These are phyloP conservation scores for Fistulinella cinereoalba DNA, from an alignment of 1,284 basidiomycete genomes.

Conservation along the genomic window DNA sequence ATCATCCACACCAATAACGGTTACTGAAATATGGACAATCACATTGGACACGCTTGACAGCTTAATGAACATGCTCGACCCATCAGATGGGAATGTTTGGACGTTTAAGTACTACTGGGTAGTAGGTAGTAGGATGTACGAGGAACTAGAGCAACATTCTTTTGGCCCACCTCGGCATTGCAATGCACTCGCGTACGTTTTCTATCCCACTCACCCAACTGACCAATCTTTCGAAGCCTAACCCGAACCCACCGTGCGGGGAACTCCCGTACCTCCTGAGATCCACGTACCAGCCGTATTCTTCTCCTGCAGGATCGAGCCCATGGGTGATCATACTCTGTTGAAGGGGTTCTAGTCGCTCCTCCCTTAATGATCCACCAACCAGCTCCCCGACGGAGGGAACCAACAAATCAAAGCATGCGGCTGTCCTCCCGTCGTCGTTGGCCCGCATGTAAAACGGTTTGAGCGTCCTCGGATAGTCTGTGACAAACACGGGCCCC, in stretches of 20 bases:
- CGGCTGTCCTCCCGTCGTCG: conserved; percentile 58
- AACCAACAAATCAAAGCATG: conserved; percentile 93
- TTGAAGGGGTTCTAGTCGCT: conserved; percentile 60
- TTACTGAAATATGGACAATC: conserved; percentile 3
- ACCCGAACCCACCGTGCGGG: conserved; percentile 89
- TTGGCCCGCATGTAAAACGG: conserved; percentile 95
- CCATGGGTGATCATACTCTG: conserved; percentile 51
- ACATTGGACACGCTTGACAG: neutral
- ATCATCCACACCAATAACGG: neutral
- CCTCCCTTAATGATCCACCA: conserved; percentile 90
- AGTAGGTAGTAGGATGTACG: neutral
- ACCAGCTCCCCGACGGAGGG: conserved; percentile 88
- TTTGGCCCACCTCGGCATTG: conserved; percentile 88
- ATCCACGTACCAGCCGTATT: conserved; percentile 86
- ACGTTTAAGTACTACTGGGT: neutral
- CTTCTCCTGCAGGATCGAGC: conserved; percentile 42
- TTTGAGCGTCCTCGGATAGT: conserved; percentile 83
- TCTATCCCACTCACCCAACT: conserved; percentile 81
- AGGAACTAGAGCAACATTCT: conserved; percentile 57
- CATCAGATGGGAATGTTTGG: too few relatives aligned
- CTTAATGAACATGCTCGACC: too few relatives aligned
- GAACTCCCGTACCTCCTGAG: conserved; percentile 78
- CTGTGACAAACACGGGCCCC: conserved; percentile 87
- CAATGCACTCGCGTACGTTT: conserved; percentile 86
- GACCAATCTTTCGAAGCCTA: conserved; percentile 88